Conservation (phyloP, 2,329 filamentous ascomycete species). For the Sordariomycetes sp. region DNA sequence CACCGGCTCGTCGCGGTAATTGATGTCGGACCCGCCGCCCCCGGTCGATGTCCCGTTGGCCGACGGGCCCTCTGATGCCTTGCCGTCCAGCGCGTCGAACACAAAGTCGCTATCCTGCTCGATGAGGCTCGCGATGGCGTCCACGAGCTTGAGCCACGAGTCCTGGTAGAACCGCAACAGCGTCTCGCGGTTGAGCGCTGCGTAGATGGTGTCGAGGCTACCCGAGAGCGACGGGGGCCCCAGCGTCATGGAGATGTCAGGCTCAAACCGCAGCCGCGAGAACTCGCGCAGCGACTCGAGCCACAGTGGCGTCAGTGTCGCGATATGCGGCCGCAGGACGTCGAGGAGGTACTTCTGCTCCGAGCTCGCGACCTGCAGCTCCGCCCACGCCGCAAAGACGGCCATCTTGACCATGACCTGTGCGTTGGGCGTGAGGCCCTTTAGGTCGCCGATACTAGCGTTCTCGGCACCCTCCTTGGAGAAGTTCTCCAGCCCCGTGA, state of each 20-base stretch:
- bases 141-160: conserved; percentile 89
- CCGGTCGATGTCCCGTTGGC: conserved; percentile 36
- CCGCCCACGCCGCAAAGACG: conserved; percentile 93
- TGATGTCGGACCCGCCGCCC: conserved; percentile 55
- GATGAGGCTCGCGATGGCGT: conserved; percentile 93
- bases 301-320: conserved; percentile 84
- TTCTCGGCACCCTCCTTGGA: conserved; percentile 54
- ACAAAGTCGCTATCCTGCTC: conserved; percentile 97
- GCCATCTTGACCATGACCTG: conserved; percentile 98
- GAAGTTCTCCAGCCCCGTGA: conserved; percentile 85
- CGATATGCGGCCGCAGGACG: conserved; percentile 82
- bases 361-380: conserved; percentile 85
- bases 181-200: conserved; percentile 87
- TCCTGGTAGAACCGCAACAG: conserved; percentile 93
- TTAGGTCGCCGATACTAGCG: conserved; percentile 82
- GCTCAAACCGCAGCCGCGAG: conserved; percentile 85
- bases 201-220: conserved; percentile 86
- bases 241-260: conserved; percentile 85
- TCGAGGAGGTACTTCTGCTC: conserved; percentile 83
- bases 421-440: conserved; percentile 86
- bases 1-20: conserved; percentile 93
- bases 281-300: conserved; percentile 87
- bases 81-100: conserved; percentile 90
- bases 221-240: conserved; percentile 71
- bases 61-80: conserved; percentile 38